Evolutionary conservation across 306 rosid species (phyloP), one percentile per base, ranked within the genome.

Genomic region (Arachis stenosperma): DNA sequence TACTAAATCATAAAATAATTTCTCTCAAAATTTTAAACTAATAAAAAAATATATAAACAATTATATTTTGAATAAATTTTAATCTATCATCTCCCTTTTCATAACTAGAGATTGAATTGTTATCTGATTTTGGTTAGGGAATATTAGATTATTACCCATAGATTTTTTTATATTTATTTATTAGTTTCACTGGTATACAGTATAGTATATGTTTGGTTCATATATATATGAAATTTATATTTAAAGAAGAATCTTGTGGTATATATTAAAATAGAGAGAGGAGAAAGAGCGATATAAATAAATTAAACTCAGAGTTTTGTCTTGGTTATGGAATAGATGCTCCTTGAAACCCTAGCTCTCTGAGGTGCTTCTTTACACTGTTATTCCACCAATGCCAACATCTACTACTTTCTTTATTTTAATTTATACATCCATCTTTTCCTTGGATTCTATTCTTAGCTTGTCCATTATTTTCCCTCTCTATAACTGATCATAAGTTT

Each of bases 271-370:
- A 52, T n/a, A 9, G 7, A 50, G 48, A 68, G 67, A 61, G 67
- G 66, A 15, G 39, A 40, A 48, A 65, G 61, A 51, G 39, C 36
- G 54, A 46, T 9, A 29, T 61, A 50, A 71, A 78, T 63, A 67
- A 50, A 71, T 75, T 63, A 67, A 76, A 67, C 84, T 80, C 72
- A 22, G 22, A 70, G 66, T 79, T 84, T 80, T 90, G 85, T 86
- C 90, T 84, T 80, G 77, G 79, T 82, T 82, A 82, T 68, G 76
- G 68, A 78, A 76, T 85, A 78, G 87, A 86, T 84, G 88, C 88
- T 79, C 77, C 81, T 88, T 81, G 85, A 88, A 90, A 85, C 88
- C 92, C 94, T 84, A 90, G 87, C 86, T 77, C 57, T 52, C 27
- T 22, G 46, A 8, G 37, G 37, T 33, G 68, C 65, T 64, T 61